phyloP scores from a whole-genome alignment of 2,329 filamentous ascomycete species.

The Fusarium verrucosum region DNA sequence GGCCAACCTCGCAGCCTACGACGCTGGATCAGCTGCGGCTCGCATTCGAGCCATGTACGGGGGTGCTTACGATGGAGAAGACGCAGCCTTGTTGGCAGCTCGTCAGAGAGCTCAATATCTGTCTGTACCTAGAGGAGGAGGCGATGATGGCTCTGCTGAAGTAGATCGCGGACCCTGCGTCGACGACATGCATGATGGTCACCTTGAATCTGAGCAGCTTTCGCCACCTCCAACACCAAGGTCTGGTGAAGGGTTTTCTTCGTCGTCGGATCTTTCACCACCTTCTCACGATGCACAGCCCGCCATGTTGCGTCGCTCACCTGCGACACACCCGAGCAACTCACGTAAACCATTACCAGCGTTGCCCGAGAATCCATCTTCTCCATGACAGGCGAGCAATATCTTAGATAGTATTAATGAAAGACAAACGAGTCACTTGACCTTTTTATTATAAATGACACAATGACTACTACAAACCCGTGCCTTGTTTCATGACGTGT shows the following conservation, averaged over 20 bases:
- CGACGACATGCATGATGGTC: conserved; percentile 15
- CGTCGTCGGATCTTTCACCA: conserved; percentile 16
- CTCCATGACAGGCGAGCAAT: conserved; percentile 17
- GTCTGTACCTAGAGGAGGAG: not conserved
- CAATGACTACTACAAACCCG: too few relatives aligned
- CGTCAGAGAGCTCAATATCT: conserved; percentile 25
- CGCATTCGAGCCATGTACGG: conserved; percentile 32
- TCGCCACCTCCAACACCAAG: conserved; percentile 44
- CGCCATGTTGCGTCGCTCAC: conserved; percentile 22
- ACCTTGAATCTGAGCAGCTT: conserved; percentile 37
- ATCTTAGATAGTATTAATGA: not conserved
- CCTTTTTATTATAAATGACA: not conserved
- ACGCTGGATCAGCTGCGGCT: conserved; percentile 27
- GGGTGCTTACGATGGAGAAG: conserved; percentile 13
- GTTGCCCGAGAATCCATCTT: conserved; percentile 51
- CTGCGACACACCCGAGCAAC: conserved; percentile 36
- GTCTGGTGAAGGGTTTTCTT: conserved; percentile 21
- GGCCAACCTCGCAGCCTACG: conserved; percentile 32
- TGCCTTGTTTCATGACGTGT: not conserved
- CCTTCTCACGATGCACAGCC: conserved; percentile 23
- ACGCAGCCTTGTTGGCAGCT: conserved; percentile 1
- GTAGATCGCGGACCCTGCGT: conserved; percentile 11
- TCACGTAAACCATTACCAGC: conserved; percentile 56
- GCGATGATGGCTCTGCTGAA: not conserved
- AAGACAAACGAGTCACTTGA: not conserved